These are phyloP conservation scores for Acer negundo DNA, from an alignment of 345 rosid genomes.

Conservation along the genomic window DNA sequence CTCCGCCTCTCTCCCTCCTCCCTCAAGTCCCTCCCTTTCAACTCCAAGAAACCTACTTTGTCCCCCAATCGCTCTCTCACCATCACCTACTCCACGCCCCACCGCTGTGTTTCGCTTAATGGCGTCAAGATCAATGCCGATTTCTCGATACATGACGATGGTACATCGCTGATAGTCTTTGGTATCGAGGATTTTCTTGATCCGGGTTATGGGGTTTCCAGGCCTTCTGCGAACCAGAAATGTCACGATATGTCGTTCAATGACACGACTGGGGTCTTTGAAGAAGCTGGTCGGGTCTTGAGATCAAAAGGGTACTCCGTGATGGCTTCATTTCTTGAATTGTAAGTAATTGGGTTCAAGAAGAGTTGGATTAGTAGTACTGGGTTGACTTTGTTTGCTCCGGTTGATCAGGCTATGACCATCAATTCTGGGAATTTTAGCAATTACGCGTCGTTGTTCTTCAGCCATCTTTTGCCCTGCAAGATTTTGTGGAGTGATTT, in stretches of 20 bases:
- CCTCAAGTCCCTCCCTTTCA: conserved; percentile 37
- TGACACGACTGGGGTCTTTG: conserved; percentile 4
- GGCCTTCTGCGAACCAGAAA: not conserved
- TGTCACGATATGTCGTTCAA: not conserved
- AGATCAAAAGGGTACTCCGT: conserved; percentile 40
- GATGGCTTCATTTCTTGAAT: conserved; percentile 47
- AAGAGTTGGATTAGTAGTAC: not conserved
- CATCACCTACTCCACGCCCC: conserved; percentile 29
- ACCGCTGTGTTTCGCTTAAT: conserved; percentile 22
- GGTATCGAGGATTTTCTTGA: conserved; percentile 39
- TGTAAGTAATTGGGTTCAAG: conserved; percentile 36
- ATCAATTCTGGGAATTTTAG: conserved; percentile 18
- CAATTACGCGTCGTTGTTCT: conserved; percentile 29
- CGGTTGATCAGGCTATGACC: conserved; percentile 33
- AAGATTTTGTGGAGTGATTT: conserved; percentile 38
- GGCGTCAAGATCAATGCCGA: conserved; percentile 27
- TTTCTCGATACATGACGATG: conserved; percentile 39
- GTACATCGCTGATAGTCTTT: conserved; percentile 33
- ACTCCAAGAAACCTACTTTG: conserved; percentile 42
- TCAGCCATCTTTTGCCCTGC: conserved; percentile 40
- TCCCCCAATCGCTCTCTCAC: conserved; percentile 36
- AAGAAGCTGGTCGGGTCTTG: conserved; percentile 26
- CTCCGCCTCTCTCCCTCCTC: conserved; percentile 31
- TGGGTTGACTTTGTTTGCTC: conserved; percentile 46
- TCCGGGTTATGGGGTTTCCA: conserved; percentile 18